Conservation (phyloP, 2,329 filamentous ascomycete species). For the Chaetomium sp. region DNA sequence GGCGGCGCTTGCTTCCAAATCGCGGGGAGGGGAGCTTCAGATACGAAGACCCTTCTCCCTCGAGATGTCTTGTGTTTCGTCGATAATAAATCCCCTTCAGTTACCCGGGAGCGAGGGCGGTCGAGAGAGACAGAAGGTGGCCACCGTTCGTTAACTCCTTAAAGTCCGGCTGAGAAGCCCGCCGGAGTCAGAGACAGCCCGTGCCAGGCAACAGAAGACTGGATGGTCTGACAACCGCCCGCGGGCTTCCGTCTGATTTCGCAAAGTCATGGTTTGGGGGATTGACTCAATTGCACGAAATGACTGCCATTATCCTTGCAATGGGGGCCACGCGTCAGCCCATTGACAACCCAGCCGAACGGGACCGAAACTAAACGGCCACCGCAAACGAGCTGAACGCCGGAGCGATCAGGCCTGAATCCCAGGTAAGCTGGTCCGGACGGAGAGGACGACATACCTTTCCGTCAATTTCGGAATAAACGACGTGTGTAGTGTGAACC, state of each 20-base stretch:
- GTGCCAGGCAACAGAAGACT: conserved; percentile 4
- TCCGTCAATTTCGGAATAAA: background rate
- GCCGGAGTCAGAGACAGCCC: background rate
- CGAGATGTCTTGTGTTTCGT: background rate
- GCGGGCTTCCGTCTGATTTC: background rate
- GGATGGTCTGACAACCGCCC: background rate
- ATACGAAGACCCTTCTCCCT: background rate
- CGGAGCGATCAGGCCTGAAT: background rate
- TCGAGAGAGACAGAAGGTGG: background rate
- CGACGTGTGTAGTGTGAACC: background rate
- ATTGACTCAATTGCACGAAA: background rate
- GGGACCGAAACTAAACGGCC: background rate
- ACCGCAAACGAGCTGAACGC: background rate
- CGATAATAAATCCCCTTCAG: background rate
- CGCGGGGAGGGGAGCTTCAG: background rate
- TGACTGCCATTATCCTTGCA: background rate
- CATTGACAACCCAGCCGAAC: background rate
- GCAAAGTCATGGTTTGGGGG: background rate
- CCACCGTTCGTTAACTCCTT: conserved; percentile 7
- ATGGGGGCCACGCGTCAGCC: conserved; percentile 4
- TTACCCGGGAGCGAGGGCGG: background rate
- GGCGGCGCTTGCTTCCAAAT: background rate
- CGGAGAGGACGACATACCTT: background rate
- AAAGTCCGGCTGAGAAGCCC: conserved; percentile 11
- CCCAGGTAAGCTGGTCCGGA: background rate